Evolutionary conservation across 2,329 filamentous ascomycete genomes (phyloP), one percentile per base, ranked within the genome.

Genomic region (Neonectria neomacrospora): DNA sequence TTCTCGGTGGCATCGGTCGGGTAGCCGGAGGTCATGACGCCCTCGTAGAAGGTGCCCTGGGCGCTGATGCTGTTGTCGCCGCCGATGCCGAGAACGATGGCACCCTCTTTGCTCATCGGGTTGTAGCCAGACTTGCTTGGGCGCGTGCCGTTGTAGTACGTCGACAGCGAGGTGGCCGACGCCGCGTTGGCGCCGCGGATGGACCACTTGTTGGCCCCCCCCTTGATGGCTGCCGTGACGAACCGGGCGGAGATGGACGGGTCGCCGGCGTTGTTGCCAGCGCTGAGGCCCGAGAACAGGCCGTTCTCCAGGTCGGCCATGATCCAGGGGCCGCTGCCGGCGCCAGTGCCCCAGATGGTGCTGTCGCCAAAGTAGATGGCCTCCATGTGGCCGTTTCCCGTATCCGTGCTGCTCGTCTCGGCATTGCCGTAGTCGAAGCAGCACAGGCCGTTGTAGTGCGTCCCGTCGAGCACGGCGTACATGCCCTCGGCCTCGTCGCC

Each of bases 281-380:
- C 26, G 61, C 73, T 81, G 1, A 55, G 10, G 14, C 88, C 88
- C 0, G 88, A 88, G 78, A 90, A 91, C 2, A 91, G 77, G 3
- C 86, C 86, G 65, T 91, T 90, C 73, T 91, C 89, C 0, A 91
- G 82, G 75, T 91, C 89, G 0, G 88, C 88, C 87, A 91, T 90
- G 68, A 91, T 73, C 89, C 88, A 91, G 0, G 89, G 89, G 0
- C 89, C 88, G 45, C 68, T 81, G 47, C 88, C 88, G 4, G 84
- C 59, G 9, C 89, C 88, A 8, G 74, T 76, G 18, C 88, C 88
- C 85, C 86, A 89, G 67, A 63, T 62, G 0, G 80, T 86, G 73
- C 71, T 83, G 73, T 79, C 77, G 1, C 89, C 88, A 69, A 82
- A 90, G 81, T 90, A 91, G 61, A 91, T 86, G 58, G 88, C 86